Evolutionary conservation across 2,329 filamentous ascomycete genomes (phyloP), one percentile per base, ranked within the genome.

Genomic region (Zalaria obscura): DNA sequence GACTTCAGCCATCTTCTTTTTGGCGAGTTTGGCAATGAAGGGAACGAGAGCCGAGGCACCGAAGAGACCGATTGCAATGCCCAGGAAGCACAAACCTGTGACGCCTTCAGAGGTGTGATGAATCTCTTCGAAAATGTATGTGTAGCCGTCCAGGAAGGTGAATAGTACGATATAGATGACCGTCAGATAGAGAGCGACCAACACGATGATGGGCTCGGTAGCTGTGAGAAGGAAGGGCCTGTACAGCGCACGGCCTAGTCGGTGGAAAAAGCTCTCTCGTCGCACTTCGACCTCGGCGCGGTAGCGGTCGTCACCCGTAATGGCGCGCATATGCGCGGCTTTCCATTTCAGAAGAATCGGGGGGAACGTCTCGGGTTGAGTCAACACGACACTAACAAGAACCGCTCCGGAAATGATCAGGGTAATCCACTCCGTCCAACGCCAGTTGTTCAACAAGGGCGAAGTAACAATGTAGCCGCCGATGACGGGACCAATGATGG

Each of bases 41-140:
- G 69, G 70, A 0, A 72, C 60, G 1, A 65, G 53, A 3, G 62
- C 43, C 1, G 50, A 52, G 2, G 58, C 57, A 1, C 57, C 44
- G 42, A 60, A 52, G 38, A 72, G 44, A 29, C 66, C 60, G 43
- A 72, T 39, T 38, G 60, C 60, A 29, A 74, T 66, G 4, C 63
- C 64, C 3, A 67, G 49, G 50, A 73, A 75, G 39, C 62, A 65
- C 3, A 69, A 53, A 9, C 67, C 66, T 3, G 63, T 65, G 8
- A 67, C 48, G 2, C 66, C 66, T 38, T 62, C 50, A 0, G 62
- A 65, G 10, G 70, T 62, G 4, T 57, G 54, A 49, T 75, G 68
- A 0, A 66, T 69, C 3, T 69, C 58, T 28, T 57, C 55, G 56
- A 75, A 74, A 50, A 73, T 66, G 52, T 63, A 70, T 6, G 65